Evolutionary conservation across 768 basidiomycete genomes (phyloP).

Genomic region (Pisolithus microcarpus): DNA sequence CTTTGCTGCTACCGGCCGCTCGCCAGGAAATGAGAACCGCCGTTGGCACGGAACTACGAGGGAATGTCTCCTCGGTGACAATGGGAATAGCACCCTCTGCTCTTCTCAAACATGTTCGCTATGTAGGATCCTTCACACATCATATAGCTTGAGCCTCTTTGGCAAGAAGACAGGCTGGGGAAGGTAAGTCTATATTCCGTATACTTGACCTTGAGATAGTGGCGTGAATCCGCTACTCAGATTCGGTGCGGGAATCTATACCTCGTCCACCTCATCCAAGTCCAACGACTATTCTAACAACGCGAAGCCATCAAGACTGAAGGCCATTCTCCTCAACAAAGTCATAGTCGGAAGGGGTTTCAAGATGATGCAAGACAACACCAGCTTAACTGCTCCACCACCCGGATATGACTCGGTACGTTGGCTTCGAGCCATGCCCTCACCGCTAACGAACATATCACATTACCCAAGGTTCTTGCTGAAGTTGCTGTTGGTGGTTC

Average conservation of each 20-base stretch:
- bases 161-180: conserved; percentile 72
- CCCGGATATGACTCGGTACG: conserved; percentile 60
- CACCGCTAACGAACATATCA: not conserved
- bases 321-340: conserved; percentile 68
- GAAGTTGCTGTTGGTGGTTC: conserved; percentile 51
- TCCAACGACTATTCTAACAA: conserved; percentile 68
- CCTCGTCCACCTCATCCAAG: conserved; percentile 76
- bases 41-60: conserved; percentile 71
- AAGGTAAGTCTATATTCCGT: conserved; percentile 32
- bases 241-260: conserved; percentile 67
- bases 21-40: conserved; percentile 64
- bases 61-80: conserved; percentile 58
- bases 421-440: conserved; percentile 4
- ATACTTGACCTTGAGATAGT: not conserved
- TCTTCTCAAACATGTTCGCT: conserved; percentile 51
- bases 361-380: conserved; percentile 55
- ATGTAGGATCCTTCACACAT: conserved; percentile 57
- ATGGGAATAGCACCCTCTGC: conserved; percentile 46
- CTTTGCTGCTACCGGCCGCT: conserved; percentile 45
- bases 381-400: conserved; percentile 49
- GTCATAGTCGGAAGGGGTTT: conserved; percentile 65
- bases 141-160: conserved; percentile 55
- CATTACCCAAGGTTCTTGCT: conserved; percentile 47
- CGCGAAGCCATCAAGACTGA: conserved; percentile 44
- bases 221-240: conserved; percentile 26